Evolutionary conservation across 192 early-diverging fungal species (phyloP).

Genomic region (Rhizoclosmatium sp.): DNA sequence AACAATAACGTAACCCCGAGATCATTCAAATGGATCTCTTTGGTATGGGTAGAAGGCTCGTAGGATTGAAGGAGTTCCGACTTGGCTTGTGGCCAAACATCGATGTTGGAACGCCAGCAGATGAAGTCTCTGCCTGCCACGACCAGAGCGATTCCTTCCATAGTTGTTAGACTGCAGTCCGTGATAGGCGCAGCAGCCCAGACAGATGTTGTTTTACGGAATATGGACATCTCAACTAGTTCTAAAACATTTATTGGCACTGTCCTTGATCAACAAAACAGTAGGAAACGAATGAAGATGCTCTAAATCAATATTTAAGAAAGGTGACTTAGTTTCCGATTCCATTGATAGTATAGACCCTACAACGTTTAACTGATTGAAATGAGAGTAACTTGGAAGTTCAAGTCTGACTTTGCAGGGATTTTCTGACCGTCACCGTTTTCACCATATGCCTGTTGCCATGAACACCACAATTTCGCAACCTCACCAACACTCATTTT

Average conservation of each 20-base stretch:
- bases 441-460: not conserved
- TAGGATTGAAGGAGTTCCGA: not conserved
- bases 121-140: conserved; percentile 17
- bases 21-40: not conserved
- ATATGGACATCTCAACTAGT: too few relatives aligned
- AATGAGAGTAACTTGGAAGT: not conserved
- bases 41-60: not conserved
- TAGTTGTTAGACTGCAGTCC: not conserved
- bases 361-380: not conserved
- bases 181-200: conserved; percentile 1
- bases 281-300: too few relatives aligned
- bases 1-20: not conserved
- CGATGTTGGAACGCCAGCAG: conserved; percentile 13
- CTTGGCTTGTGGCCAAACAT: conserved; percentile 13
- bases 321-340: too few relatives aligned
- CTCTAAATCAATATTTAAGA: too few relatives aligned
- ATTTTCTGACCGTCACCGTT: not conserved
- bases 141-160: conserved; percentile 1
- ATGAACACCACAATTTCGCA: not conserved
- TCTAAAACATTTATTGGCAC: too few relatives aligned
- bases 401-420: not conserved
- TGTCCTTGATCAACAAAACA: too few relatives aligned
- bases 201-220: not conserved
- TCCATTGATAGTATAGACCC: too few relatives aligned
- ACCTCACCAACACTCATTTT: conserved; percentile 6